Evolutionary conservation across 805 yeast genomes (phyloP), one percentile per base, ranked within the genome.

Genomic region (Spathaspora arborariae): DNA sequence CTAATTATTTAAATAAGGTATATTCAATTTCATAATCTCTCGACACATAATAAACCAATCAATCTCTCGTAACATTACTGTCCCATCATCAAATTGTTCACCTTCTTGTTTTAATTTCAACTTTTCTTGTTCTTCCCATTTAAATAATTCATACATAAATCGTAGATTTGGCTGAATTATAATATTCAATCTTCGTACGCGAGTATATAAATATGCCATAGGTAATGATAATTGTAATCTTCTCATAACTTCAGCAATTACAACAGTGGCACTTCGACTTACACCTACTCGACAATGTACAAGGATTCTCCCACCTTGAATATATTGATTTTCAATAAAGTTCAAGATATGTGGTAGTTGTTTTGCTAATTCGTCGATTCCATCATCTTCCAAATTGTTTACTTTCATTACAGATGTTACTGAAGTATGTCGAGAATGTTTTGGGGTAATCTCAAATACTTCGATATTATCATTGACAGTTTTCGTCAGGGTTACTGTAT

Each of bases 261-360:
- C 92, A 9, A 92, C 95, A 0, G 97, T 88, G 0, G 97, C 98
- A 2, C 96, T 88, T 46, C 98, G 72, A 0, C 96, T 88, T 3
- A 92, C 98, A 0, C 98, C 98, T 41, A 89, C 97, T 59, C 96
- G 86, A 57, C 98, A 92, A 63, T 92, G 98, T 9, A 92, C 91
- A 50, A 92, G 70, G 16, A 70, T 68, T 53, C 62, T 61, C 18
- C 54, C 51, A 5, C 61, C 51, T 39, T 45, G 47, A 38, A 52
- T 56, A 36, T 60, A 58, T 26, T 56, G 58, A 13, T 56, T 52
- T 45, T 87, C 85, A 44, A 90, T 79, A 57, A 81, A 88, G 1
- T 76, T 69, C 36, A 92, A 68, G 19, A 91, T 82, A 35, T 75
- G 74, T 11, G 82, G 80, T 39, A 91, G 69, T 3, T 85, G 77